Evolutionary conservation across 2,329 filamentous ascomycete species (phyloP).

Genomic region (Exserohilum turcica): DNA sequence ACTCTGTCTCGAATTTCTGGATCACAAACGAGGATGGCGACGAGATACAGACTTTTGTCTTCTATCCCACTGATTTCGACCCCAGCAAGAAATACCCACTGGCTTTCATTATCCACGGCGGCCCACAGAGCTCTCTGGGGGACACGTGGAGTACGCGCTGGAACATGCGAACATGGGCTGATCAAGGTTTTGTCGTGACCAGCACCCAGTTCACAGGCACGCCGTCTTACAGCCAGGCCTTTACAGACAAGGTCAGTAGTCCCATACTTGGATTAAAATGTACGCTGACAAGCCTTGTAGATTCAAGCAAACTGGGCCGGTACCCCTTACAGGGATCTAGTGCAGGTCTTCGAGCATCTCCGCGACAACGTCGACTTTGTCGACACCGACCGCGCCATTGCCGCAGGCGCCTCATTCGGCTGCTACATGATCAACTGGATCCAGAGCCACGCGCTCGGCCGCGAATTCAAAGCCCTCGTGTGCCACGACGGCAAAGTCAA

Average conservation of each 20-base stretch:
- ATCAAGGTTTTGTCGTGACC: conserved; percentile 84
- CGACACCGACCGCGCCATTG: conserved; percentile 73
- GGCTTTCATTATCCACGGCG: conserved; percentile 79
- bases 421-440: conserved; percentile 72
- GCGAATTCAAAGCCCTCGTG: conserved; percentile 85
- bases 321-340: conserved; percentile 80
- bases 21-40: conserved; percentile 65
- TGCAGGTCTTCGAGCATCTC: conserved; percentile 77
- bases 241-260: conserved; percentile 64
- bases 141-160: conserved; percentile 81
- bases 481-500: conserved; percentile 86
- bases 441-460: conserved; percentile 80
- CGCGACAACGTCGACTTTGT: conserved; percentile 68
- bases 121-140: conserved; percentile 74
- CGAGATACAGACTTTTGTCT: conserved; percentile 68
- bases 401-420: conserved; percentile 65
- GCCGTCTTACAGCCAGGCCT: conserved; percentile 77
- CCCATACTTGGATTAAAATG: not conserved
- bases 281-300: not conserved
- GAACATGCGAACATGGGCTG: conserved; percentile 84
- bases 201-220: conserved; percentile 82
- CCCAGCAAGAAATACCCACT: conserved; percentile 75
- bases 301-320: conserved; percentile 85
- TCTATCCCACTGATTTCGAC: conserved; percentile 69
- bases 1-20: conserved; percentile 72